phyloP scores from a whole-genome alignment of 306 rosid genomes.

The Delonix regia region DNA sequence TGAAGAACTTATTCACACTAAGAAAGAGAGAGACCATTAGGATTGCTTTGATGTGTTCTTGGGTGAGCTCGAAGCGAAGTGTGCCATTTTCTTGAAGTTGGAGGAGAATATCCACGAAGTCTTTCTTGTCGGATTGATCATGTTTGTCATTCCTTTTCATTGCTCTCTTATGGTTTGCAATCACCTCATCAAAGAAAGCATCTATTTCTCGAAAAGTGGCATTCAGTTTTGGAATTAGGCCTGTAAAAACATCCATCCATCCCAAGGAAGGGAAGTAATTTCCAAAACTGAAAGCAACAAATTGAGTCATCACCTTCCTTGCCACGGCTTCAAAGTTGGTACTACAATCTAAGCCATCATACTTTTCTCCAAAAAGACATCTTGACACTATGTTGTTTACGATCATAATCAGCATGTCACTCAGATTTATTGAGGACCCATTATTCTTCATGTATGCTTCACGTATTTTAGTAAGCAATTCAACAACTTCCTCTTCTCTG shows the following conservation, averaged over 20 bases:
- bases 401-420: conserved; percentile 33
- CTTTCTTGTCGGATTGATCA: conserved; percentile 11
- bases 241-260: conserved; percentile 51
- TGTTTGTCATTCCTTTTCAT: not conserved
- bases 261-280: conserved; percentile 46
- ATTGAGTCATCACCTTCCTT: not conserved
- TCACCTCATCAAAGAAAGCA: conserved; percentile 31
- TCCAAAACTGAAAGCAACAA: conserved; percentile 25
- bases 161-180: conserved; percentile 34
- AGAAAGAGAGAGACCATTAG: conserved; percentile 11
- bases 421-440: conserved; percentile 9
- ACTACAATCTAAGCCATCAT: not conserved
- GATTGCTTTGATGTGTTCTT: conserved; percentile 27
- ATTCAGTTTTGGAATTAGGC: conserved; percentile 21
- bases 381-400: conserved; percentile 31
- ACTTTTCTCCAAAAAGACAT: conserved; percentile 41
- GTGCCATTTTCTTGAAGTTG: conserved; percentile 32
- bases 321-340: conserved; percentile 4
- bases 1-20: no score
- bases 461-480: not conserved
- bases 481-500: not conserved
- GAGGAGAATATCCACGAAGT: conserved; percentile 43
- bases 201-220: conserved; percentile 21
- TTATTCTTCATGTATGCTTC: not conserved
- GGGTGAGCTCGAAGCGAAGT: conserved; percentile 33